Evolutionary conservation across 2,329 filamentous ascomycete genomes (phyloP).

Genomic region (Penicillium polonicum): DNA sequence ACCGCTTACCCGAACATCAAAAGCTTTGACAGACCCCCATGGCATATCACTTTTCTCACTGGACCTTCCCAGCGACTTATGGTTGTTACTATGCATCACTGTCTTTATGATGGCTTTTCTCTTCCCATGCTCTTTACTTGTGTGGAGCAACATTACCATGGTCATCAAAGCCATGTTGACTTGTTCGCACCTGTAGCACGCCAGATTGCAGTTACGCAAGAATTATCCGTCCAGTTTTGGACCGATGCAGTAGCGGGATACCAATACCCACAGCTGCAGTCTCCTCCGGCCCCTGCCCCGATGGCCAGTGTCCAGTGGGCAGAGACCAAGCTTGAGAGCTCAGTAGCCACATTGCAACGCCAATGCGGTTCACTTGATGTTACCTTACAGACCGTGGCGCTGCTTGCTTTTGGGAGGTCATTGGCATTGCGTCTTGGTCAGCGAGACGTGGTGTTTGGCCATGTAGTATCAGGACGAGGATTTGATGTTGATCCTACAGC

Average conservation of each 20-base stretch:
- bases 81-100: slow-evolving; percentile 15
- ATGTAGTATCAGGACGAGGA: slow-evolving; percentile 3
- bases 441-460: slow-evolving; percentile 6
- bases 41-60: slow-evolving; percentile 1
- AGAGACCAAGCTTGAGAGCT: neutral
- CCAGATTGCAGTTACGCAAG: neutral
- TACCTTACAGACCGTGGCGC: slow-evolving; percentile 3
- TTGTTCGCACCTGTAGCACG: neutral
- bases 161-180: neutral
- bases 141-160: slow-evolving; percentile 1
- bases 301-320: neutral
- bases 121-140: slow-evolving; percentile 9
- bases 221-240: neutral
- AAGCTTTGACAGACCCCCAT: neutral
- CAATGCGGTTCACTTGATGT: neutral
- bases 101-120: slow-evolving; percentile 15
- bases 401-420: slow-evolving; percentile 2
- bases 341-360: neutral
- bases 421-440: slow-evolving; percentile 2
- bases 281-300: neutral
- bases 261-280: neutral
- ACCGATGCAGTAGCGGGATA: neutral
- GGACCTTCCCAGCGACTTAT: slow-evolving; percentile 2
- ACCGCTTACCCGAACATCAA: neutral
- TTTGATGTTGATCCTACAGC: neutral